phyloP scores from a whole-genome alignment of 768 basidiomycete genomes.

The Termitomyces sp. region DNA sequence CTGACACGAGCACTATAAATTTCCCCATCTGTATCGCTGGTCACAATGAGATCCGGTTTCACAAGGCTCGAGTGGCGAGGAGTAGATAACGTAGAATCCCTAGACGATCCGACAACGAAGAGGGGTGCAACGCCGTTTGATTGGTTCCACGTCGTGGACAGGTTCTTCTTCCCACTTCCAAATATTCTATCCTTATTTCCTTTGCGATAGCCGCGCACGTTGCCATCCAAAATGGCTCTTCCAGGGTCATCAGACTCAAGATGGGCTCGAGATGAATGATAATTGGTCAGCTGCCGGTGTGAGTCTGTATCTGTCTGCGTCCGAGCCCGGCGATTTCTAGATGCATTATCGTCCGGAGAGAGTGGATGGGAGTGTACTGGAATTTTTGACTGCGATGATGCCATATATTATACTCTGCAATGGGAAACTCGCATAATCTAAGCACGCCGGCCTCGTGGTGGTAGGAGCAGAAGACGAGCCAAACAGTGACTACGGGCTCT shows the following conservation, averaged over 20 bases:
- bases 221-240: constrained; percentile 38
- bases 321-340: constrained; percentile 46
- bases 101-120: constrained; percentile 39
- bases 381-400: constrained; percentile 40
- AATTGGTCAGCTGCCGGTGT: constrained; percentile 37
- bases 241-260: constrained; percentile 40
- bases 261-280: constrained; percentile 61
- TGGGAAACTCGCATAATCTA: constrained; percentile 5
- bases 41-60: constrained; percentile 26
- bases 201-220: constrained; percentile 53
- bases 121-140: constrained; percentile 25
- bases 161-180: constrained; percentile 19
- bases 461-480: not conserved
- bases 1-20: constrained; percentile 27
- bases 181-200: constrained; percentile 23
- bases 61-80: constrained; percentile 11
- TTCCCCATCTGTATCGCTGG: constrained; percentile 30
- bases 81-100: constrained; percentile 19
- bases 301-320: constrained; percentile 25
- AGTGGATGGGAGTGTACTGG: constrained; percentile 74
- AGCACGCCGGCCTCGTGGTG: constrained; percentile 4
- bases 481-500: not conserved
- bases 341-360: constrained; percentile 45
- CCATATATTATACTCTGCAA: constrained; percentile 19
- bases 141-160: constrained; percentile 35